Conservation (phyloP, 257 asterid genomes). For the Forsythia suspensa region DNA sequence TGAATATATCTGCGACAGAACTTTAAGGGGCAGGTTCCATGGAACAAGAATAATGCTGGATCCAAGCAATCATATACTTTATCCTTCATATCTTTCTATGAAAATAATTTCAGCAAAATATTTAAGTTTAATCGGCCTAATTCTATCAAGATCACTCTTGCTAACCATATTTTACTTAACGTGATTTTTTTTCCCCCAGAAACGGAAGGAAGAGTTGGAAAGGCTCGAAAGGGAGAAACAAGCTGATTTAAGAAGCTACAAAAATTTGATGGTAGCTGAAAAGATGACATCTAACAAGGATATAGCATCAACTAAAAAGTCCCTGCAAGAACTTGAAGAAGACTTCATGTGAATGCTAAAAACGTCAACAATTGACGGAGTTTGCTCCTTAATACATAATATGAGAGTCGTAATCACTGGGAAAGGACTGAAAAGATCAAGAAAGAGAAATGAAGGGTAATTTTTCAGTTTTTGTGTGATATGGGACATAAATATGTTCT, state of each 20-base stretch:
- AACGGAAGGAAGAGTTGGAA: constrained; percentile 83
- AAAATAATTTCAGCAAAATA: not conserved
- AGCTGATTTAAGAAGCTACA: constrained; percentile 88
- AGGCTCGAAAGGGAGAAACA: constrained; percentile 87
- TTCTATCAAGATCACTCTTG: not conserved
- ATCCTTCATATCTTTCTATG: not conserved
- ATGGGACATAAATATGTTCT: not conserved
- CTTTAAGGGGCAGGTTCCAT: constrained; percentile 81
- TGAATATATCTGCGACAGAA: constrained; percentile 42
- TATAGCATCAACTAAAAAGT: constrained; percentile 78
- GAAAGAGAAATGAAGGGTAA: not conserved
- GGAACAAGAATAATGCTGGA: constrained; percentile 35
- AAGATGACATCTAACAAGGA: constrained; percentile 97
- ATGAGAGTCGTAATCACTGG: not conserved
- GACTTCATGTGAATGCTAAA: constrained; percentile 77
- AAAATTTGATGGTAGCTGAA: constrained; percentile 91
- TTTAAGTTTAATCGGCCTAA: not conserved
- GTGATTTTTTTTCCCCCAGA: constrained; percentile 36
- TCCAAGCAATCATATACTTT: not conserved
- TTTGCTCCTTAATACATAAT: not conserved
- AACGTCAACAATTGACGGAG: constrained; percentile 15
- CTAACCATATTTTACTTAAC: not conserved
- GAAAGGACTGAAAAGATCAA: not conserved
- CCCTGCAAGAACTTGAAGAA: constrained; percentile 92
- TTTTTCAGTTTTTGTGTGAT: not conserved